Conservation (phyloP, 2,329 filamentous ascomycete species). For the Colletotrichum sansevieriae region DNA sequence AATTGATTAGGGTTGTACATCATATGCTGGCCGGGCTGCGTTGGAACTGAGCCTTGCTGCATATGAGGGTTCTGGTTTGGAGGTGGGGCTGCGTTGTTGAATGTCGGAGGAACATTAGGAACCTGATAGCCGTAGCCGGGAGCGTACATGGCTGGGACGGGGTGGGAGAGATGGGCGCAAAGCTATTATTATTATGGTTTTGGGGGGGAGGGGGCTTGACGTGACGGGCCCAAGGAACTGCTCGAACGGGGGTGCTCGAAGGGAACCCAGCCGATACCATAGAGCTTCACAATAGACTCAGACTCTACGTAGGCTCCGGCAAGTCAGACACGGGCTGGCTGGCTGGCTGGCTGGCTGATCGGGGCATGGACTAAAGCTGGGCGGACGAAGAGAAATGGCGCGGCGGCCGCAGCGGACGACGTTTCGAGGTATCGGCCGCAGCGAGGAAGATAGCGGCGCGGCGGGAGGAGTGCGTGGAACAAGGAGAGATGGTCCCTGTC, state of each 20-base stretch:
- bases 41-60: constrained; percentile 58
- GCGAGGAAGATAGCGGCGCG: constrained; percentile 34
- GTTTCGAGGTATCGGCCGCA: constrained; percentile 35
- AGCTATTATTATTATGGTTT: constrained; percentile 41
- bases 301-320: constrained; percentile 18
- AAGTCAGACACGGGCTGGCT: constrained; percentile 31
- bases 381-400: constrained; percentile 23
- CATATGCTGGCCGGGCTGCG: constrained; percentile 62
- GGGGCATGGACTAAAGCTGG: constrained; percentile 33
- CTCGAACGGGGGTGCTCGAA: constrained; percentile 28
- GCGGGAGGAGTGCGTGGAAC: constrained; percentile 37
- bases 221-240: constrained; percentile 25
- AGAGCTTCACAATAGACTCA: constrained; percentile 37
- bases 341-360: background rate
- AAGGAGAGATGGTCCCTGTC: constrained; percentile 34
- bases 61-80: constrained; percentile 59
- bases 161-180: constrained; percentile 35
- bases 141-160: constrained; percentile 63
- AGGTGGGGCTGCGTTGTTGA: constrained; percentile 63
- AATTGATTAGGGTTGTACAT: constrained; percentile 73
- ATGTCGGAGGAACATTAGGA: constrained; percentile 64
- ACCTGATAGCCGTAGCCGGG: constrained; percentile 64
- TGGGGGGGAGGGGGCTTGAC: constrained; percentile 22
- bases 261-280: constrained; percentile 24
- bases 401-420: constrained; percentile 30